Conservation (phyloP, 306 rosid species). For the Ormosia semicastrata region DNA sequence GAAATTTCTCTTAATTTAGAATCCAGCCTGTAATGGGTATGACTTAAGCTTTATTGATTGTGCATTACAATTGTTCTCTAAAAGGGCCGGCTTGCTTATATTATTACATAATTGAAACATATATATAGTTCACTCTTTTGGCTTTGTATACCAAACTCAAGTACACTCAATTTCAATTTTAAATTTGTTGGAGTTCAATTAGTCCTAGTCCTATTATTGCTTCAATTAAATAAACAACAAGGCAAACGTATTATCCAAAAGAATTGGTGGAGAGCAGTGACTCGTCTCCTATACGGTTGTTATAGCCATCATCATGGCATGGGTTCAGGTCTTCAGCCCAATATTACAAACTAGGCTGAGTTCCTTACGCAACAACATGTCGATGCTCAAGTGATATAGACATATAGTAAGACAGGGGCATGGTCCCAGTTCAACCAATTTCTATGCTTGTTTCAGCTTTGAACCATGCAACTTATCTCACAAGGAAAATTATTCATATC, state of each 20-base stretch:
- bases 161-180: background rate
- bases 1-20: background rate
- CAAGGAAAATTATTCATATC: conserved; percentile 30
- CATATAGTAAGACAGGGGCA: background rate
- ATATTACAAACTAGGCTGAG: conserved; percentile 10
- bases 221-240: background rate
- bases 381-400: background rate
- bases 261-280: background rate
- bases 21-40: background rate
- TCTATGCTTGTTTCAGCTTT: background rate
- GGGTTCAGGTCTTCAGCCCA: conserved; percentile 4
- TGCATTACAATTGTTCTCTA: background rate
- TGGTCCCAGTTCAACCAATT: conserved; percentile 30
- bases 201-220: background rate
- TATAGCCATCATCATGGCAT: background rate
- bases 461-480: conserved; percentile 28
- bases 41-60: background rate
- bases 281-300: conserved; percentile 18
- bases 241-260: background rate
- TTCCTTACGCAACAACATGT: conserved; percentile 31
- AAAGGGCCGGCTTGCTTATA: background rate
- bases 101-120: background rate
- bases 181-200: background rate
- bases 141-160: background rate
- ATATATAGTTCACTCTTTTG: background rate